phyloP scores from a whole-genome alignment of 169 alveolate species.

The Besnoitia besnoiti region DNA sequence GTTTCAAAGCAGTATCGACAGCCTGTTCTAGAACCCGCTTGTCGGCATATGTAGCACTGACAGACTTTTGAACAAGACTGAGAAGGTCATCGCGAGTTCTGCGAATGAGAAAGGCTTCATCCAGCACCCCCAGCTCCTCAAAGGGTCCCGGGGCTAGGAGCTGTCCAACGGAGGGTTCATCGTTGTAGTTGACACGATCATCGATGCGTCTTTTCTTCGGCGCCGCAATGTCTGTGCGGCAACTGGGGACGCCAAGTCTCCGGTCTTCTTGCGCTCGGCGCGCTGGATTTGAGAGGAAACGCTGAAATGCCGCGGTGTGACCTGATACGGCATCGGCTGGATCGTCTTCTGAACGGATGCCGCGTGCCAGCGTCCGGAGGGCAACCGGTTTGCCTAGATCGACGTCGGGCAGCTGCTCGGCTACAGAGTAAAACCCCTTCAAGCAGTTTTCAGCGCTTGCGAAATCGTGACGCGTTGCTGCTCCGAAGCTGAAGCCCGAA shows the following conservation, averaged over 20 bases:
- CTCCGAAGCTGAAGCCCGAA: constrained; percentile 13
- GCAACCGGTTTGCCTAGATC: background rate
- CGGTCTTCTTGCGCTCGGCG: background rate
- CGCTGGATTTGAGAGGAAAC: background rate
- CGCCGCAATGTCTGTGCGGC: background rate
- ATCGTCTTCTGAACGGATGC: background rate
- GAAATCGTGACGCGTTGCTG: background rate
- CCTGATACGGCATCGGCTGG: background rate
- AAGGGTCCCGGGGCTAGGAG: constrained; percentile 7
- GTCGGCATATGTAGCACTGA: background rate
- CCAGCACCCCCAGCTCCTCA: background rate
- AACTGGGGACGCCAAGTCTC: background rate
- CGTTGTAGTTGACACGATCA: constrained; percentile 7
- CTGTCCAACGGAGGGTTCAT: constrained; percentile 12
- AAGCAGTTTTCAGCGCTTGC: background rate
- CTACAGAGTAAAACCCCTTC: background rate
- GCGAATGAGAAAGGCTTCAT: constrained; percentile 8
- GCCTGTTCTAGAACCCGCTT: background rate
- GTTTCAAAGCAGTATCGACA: background rate
- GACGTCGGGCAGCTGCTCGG: constrained; percentile 44
- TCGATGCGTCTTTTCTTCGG: background rate
- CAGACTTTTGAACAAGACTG: background rate
- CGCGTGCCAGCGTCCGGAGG: background rate
- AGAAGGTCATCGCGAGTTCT: background rate
- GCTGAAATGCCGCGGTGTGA: background rate